Evolutionary conservation across 257 asterid genomes (phyloP).

Genomic region (Petunia secreta): DNA sequence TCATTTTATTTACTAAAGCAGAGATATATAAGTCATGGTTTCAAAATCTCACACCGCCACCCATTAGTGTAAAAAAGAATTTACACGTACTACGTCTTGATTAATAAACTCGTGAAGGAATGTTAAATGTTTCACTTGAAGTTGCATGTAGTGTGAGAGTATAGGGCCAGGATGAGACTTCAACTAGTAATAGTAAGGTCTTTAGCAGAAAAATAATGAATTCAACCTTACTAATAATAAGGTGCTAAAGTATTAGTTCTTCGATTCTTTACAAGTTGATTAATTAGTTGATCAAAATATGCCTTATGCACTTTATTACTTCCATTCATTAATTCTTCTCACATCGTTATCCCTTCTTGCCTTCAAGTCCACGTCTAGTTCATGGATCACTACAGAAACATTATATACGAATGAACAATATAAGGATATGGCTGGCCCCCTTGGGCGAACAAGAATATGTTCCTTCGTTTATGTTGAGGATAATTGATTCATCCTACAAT

Average conservation of each 20-base stretch:
- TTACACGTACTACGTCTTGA: too few species aligned
- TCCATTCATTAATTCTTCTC: not conserved
- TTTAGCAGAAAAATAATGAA: not conserved
- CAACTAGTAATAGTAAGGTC: not conserved
- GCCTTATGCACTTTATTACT: not conserved
- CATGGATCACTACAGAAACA: not conserved
- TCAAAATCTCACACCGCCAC: too few species aligned
- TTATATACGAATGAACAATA: not conserved
- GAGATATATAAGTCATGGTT: too few species aligned
- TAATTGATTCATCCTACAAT: not conserved
- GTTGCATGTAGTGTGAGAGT: too few species aligned
- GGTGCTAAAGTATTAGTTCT: too few species aligned
- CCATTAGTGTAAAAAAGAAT: too few species aligned
- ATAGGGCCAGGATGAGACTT: too few species aligned
- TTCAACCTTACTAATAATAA: too few species aligned
- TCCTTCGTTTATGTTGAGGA: not conserved
- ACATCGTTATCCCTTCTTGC: not conserved
- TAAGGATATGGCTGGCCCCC: not conserved
- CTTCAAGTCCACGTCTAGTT: not conserved
- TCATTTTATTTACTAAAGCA: too few species aligned
- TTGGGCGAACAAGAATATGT: constrained; percentile 2
- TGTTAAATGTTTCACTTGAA: too few species aligned
- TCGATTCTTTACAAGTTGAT: too few species aligned
- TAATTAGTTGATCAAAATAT: not conserved
- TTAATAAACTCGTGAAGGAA: too few species aligned